These are phyloP conservation scores for Oryza meyeriana DNA, from an alignment of 176 grass and related monocot genomes.

Conservation along the genomic window DNA sequence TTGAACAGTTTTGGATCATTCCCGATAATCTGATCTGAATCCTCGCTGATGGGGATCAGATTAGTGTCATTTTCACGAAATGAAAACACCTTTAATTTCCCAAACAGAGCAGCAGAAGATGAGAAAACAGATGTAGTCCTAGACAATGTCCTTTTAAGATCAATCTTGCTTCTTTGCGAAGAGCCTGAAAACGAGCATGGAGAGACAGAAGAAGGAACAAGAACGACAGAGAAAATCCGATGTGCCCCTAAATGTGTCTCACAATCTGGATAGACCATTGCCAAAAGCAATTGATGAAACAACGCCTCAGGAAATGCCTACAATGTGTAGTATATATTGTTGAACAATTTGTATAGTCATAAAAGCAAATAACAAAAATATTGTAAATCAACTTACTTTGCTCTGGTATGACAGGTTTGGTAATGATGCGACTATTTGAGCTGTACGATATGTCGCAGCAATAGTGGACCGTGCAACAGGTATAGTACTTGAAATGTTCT, in stretches of 20 bases:
- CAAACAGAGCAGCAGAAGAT: slow-evolving; percentile 94
- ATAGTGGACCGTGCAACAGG: slow-evolving; percentile 68
- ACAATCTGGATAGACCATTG: slow-evolving; percentile 87
- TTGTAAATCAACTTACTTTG: slow-evolving; percentile 57
- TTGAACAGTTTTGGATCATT: slow-evolving; percentile 59
- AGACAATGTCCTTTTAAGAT: slow-evolving; percentile 72
- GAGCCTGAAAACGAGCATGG: slow-evolving; percentile 47
- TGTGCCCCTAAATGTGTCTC: slow-evolving; percentile 82
- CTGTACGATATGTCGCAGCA: slow-evolving; percentile 74
- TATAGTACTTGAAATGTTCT: slow-evolving; percentile 66
- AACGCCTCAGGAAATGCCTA: slow-evolving; percentile 91
- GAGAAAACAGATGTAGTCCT: slow-evolving; percentile 90
- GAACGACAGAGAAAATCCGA: slow-evolving; percentile 82
- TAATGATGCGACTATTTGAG: slow-evolving; percentile 85
- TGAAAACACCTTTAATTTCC: slow-evolving; percentile 72
- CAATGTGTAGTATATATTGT: slow-evolving; percentile 16
- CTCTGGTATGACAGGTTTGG: slow-evolving; percentile 78
- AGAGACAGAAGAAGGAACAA: slow-evolving; percentile 90
- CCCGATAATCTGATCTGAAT: slow-evolving; percentile 39
- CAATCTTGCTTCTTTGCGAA: slow-evolving; percentile 30
- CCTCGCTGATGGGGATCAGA: slow-evolving; percentile 46
- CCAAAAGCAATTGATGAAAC: slow-evolving; percentile 89
- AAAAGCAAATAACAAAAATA: slow-evolving; percentile 7
- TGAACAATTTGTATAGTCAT: not conserved
- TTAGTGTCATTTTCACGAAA: slow-evolving; percentile 51